A percentile compares a stretch with the other conserved stretches of the same genome.
These are phyloP conservation scores for Microdochium nivale DNA, from an alignment of 2,329 filamentous ascomycete species.

Conservation along the genomic window DNA sequence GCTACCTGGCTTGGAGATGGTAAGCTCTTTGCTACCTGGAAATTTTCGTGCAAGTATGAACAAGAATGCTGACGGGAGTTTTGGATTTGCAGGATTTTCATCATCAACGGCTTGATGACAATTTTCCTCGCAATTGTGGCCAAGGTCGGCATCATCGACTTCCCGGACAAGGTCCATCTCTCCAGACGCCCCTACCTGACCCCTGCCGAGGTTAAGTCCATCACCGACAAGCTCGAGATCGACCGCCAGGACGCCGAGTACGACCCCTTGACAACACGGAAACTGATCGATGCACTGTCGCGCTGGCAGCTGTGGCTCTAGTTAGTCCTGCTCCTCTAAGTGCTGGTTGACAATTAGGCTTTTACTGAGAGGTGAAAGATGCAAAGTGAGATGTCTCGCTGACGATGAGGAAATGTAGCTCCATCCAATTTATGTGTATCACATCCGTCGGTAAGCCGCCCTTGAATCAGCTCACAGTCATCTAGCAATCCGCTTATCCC, in stretches of 20 bases:
- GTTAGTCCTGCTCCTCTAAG: not conserved
- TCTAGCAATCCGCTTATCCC: not conserved
- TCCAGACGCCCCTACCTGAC: not conserved
- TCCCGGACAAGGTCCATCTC: not conserved
- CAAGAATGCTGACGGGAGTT: not conserved
- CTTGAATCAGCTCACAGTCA: not conserved
- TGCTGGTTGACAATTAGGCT: too few species aligned
- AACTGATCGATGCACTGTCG: not conserved
- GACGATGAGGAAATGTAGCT: not conserved
- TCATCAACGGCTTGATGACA: not conserved
- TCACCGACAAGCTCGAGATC: not conserved
- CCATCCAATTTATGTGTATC: not conserved
- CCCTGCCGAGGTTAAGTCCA: not conserved
- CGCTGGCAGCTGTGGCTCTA: slow-evolving; percentile 1
- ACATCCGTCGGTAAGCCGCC: not conserved
- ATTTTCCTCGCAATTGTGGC: not conserved
- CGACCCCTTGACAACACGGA: not conserved
- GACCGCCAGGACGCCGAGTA: not conserved
- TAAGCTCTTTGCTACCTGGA: not conserved
- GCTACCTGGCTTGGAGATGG: not conserved
- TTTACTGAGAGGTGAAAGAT: too few species aligned
- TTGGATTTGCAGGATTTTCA: not conserved
- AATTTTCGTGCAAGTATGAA: not conserved
- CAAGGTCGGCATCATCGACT: not conserved
- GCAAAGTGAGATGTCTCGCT: too few species aligned